Percentiles rank a stretch among this genome's conserved stretches.
These are phyloP conservation scores for Exophiala oligosperma DNA, from an alignment of 2,329 filamentous ascomycete genomes.

Conservation along the genomic window DNA sequence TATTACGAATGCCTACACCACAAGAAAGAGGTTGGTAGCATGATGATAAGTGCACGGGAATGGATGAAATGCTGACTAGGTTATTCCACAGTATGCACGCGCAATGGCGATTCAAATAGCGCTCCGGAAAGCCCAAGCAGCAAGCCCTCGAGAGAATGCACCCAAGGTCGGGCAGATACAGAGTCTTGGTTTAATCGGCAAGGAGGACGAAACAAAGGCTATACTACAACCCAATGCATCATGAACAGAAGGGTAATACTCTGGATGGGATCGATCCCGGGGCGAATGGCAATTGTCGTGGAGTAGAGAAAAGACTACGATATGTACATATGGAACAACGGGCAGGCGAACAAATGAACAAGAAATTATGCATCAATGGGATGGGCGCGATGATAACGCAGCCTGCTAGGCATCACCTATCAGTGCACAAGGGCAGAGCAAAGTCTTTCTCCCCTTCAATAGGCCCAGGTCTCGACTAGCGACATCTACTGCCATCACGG, in stretches of 20 bases:
- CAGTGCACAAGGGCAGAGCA: too few species aligned
- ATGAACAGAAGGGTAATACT: not conserved
- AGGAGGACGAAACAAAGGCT: constrained; percentile 72
- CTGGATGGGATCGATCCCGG: too few species aligned
- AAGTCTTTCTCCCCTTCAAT: too few species aligned
- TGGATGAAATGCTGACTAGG: not conserved
- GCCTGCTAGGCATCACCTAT: too few species aligned
- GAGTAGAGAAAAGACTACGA: not conserved
- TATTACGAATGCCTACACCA: constrained; percentile 99
- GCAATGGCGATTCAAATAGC: constrained; percentile 77
- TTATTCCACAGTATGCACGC: constrained; percentile 66
- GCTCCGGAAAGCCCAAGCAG: constrained; percentile 76
- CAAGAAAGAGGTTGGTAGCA: constrained; percentile 83
- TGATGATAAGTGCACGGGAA: not conserved
- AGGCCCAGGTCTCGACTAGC: too few species aligned
- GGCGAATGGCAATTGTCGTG: too few species aligned
- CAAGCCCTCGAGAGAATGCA: constrained; percentile 74
- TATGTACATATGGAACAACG: not conserved
- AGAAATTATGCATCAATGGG: too few species aligned
- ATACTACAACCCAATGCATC: constrained; percentile 10
- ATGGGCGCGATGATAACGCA: too few species aligned
- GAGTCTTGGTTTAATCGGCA: constrained; percentile 78
- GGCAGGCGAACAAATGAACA: not conserved
- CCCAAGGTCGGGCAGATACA: constrained; percentile 84
- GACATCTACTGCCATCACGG: too few species aligned